Conservation (phyloP, 2,329 filamentous ascomycete genomes). For the Parastagonospora avenae region DNA sequence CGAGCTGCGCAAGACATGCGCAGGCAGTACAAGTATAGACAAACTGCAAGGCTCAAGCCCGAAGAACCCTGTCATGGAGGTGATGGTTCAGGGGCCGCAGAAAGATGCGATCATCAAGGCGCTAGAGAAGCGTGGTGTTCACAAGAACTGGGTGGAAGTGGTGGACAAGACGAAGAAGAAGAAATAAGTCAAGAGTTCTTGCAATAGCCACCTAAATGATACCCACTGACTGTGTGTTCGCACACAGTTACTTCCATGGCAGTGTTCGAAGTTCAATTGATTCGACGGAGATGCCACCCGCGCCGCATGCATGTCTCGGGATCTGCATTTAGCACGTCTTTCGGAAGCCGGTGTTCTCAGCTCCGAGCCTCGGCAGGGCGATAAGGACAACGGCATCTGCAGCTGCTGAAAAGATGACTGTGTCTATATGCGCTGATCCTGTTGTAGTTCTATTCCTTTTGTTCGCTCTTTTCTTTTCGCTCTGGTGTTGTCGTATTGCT, state of each 20-base stretch:
- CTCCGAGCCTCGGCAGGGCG: slow-evolving; percentile 15
- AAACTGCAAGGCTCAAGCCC: slow-evolving; percentile 64
- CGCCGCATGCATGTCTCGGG: background rate
- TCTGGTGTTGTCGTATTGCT: background rate
- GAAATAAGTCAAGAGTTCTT: slow-evolving; percentile 21
- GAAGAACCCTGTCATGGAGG: slow-evolving; percentile 68
- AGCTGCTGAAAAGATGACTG: background rate
- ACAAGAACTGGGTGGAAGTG: slow-evolving; percentile 65
- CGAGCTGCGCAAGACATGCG: slow-evolving; percentile 70
- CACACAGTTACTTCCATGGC: background rate
- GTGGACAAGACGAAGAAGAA: slow-evolving; percentile 73
- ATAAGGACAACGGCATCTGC: background rate
- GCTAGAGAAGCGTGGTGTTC: slow-evolving; percentile 64
- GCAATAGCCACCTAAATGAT: slow-evolving; percentile 8
- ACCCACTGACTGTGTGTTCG: slow-evolving; percentile 4
- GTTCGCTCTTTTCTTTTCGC: background rate
- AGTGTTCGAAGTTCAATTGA: no score
- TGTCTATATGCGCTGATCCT: background rate
- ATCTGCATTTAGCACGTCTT: background rate
- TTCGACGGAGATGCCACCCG: no score
- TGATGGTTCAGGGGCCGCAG: slow-evolving; percentile 71
- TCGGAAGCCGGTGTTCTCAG: background rate
- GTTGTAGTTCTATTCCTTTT: background rate
- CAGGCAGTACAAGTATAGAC: slow-evolving; percentile 69
- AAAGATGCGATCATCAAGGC: slow-evolving; percentile 64